phyloP scores from a whole-genome alignment of 2,329 filamentous ascomycete species.

The Didymella lethalis region DNA sequence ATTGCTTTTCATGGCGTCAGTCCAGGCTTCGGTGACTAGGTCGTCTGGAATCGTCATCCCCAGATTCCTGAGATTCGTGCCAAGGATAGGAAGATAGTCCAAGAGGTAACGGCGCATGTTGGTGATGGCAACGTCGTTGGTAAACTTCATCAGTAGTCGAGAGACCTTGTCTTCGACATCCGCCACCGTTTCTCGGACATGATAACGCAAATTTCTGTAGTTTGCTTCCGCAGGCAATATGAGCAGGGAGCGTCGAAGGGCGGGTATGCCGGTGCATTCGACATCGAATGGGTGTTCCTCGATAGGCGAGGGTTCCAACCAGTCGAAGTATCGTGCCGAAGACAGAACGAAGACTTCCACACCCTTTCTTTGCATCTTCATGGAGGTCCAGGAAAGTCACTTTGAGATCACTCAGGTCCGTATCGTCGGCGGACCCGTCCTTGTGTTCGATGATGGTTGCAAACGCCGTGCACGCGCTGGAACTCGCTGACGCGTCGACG shows the following conservation, averaged over 20 bases:
- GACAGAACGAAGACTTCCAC: slow-evolving; percentile 18
- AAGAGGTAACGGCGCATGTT: slow-evolving; percentile 4
- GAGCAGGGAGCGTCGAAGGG: slow-evolving; percentile 11
- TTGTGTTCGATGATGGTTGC: slow-evolving; percentile 20
- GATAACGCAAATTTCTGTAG: slow-evolving; percentile 3
- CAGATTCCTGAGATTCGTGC: neutral
- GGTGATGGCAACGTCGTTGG: slow-evolving; percentile 12
- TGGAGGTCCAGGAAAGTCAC: slow-evolving; percentile 7
- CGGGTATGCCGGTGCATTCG: slow-evolving; percentile 5
- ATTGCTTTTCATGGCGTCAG: neutral
- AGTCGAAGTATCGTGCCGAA: slow-evolving; percentile 1
- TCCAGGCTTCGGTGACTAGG: neutral
- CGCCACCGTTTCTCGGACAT: slow-evolving; percentile 9
- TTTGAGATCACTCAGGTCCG: slow-evolving; percentile 15
- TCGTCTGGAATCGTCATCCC: neutral
- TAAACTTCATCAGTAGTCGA: slow-evolving; percentile 6
- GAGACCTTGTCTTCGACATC: slow-evolving; percentile 7
- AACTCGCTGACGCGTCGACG: slow-evolving; percentile 8
- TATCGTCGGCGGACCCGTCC: slow-evolving; percentile 16
- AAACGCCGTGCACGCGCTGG: slow-evolving; percentile 20
- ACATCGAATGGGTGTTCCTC: neutral
- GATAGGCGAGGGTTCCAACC: neutral
- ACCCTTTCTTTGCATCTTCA: slow-evolving; percentile 18
- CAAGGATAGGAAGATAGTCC: neutral
- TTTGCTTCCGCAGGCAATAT: slow-evolving; percentile 11